Base-by-base conservation (phyloP, 23 red algal genomes). In the Rhodosorus marinus region DNA sequence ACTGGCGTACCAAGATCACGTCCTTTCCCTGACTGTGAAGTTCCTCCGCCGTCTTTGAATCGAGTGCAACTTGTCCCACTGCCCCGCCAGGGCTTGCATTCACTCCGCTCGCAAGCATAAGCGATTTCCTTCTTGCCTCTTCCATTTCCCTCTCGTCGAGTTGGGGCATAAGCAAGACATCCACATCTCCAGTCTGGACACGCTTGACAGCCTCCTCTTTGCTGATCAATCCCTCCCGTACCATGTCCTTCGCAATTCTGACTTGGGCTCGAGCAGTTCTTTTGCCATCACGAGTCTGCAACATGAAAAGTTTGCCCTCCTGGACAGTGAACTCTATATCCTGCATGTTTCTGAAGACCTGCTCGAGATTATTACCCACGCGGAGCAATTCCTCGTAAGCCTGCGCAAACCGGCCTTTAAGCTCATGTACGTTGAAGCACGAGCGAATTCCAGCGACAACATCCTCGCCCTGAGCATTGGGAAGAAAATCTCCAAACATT, bases 381-480 rank as follows among this genome's bases (percentile, higher is more conserved):
- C 29, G 46, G 24, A 53, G 61, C 52, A 73, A 50, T 20, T 73
- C 54, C 24, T 73, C 29, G 40, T 62, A 73, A 29, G 51, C 56
- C 43, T 73, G 67, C 22, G 67, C 56, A n/a, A n/a, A n/a, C n/a
- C n/a, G n/a, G n/a, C n/a, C n/a, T n/a, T n/a, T n/a, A n/a, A n/a
- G n/a, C n/a, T n/a, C n/a, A n/a, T n/a, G n/a, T n/a, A n/a, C n/a
- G n/a, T n/a, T n/a, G n/a, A n/a, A n/a, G n/a, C n/a, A n/a, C 2
- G 67, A 62, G 5, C 67, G 67, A 36, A 73, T 73, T n/a, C 67
- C 67, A 24, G 67, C 67, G 24, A 73, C 67, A 25, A 73, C 67
- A 59, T 73, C 67, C 52, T 73, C 67, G 8, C 67, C 67, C 24
- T 73, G 67, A 24, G 67, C 67, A 47, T 73, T 73, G 34, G 63